These are phyloP conservation scores for Epichloe coenophiala DNA, from an alignment of 2,329 filamentous ascomycete species.

Conservation along the genomic window DNA sequence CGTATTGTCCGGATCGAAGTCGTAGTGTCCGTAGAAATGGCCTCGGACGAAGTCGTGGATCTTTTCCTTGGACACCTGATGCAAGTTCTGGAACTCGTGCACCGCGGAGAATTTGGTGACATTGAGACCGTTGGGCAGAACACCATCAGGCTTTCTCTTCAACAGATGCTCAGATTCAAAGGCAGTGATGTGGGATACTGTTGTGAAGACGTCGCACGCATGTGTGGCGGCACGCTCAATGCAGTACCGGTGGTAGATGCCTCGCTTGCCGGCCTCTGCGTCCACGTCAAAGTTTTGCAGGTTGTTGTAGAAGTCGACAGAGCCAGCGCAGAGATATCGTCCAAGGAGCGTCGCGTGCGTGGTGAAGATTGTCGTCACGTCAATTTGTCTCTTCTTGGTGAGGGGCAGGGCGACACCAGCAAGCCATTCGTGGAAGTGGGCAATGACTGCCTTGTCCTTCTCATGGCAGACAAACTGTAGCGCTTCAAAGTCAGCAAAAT, in stretches of 20 bases:
- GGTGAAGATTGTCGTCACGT: conserved; percentile 96
- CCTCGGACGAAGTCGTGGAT: conserved; percentile 97
- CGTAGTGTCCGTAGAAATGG: conserved; percentile 96
- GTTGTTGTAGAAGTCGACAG: conserved; percentile 99
- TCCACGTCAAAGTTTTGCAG: conserved; percentile 95
- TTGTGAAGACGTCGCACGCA: conserved; percentile 91
- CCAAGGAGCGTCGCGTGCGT: conserved; percentile 93
- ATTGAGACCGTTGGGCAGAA: conserved; percentile 91
- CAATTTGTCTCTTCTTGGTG: conserved; percentile 86
- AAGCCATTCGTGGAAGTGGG: conserved; percentile 98
- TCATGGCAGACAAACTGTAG: conserved; percentile 82
- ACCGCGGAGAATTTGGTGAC: conserved; percentile 95
- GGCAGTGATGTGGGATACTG: conserved; percentile 94
- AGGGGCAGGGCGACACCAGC: conserved; percentile 86
- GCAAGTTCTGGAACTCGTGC: conserved; percentile 97
- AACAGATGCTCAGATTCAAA: conserved; percentile 96
- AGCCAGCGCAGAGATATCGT: conserved; percentile 91
- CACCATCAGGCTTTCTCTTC: conserved; percentile 94
- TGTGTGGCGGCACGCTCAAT: conserved; percentile 91
- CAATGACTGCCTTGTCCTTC: conserved; percentile 82
- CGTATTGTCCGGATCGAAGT: conserved; percentile 93
- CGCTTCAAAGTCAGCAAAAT: not conserved
- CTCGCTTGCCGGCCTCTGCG: conserved; percentile 89
- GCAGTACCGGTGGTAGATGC: conserved; percentile 97
- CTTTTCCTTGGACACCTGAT: conserved; percentile 92